Base-by-base conservation (phyloP, 352 stramenopile genomes). In the Globisporangium cederbergense region DNA sequence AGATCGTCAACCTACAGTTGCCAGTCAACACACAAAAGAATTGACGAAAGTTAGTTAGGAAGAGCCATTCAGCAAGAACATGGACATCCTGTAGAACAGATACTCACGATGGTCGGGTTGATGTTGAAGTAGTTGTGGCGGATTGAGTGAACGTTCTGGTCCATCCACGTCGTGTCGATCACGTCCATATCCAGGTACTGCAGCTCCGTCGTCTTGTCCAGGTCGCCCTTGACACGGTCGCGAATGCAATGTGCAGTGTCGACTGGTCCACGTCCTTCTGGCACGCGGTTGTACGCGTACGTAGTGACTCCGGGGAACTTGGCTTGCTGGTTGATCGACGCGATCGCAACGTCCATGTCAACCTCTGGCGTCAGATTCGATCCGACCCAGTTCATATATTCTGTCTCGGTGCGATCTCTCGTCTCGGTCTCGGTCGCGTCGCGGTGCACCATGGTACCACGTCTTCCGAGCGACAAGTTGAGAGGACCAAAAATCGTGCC, bases 151-250 rank as follows among this genome's bases (percentile, higher is more conserved):
- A 93, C 75, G 57, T 93, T 93, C 45, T 83, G 80, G 64, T 93
- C 84, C 58, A 93, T 81, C 65, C 73, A 83, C 4, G 84, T 91
- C n/a, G 79, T 93, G 60, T 93, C 82, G 45, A 93, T 88, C 28
- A 87, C 82, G 64, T 93, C 84, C 45, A 88, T 71, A 66, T 91
- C 80, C 3, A 92, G 60, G 60, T 79, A 88, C 18, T 61, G 40
- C 40, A 47, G 46, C 18, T 60, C 43, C 10, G 8, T 58, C n/a
- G 51, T 50, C n/a, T 25, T 54, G 30, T 71, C 55, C 20, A 38
- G 28, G 5, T 56, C 42, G 30, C 47, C 14, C 30, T 60, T 65
- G 36, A 18, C 45, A 25, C 40, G 67, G 16, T 49, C 67, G 68
- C 25, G 68, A 61, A 38, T 66, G 66, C 6, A 38, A 40, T 20